Base-by-base conservation (phyloP, 2,329 filamentous ascomycete genomes). In the Coniella lustricola region DNA sequence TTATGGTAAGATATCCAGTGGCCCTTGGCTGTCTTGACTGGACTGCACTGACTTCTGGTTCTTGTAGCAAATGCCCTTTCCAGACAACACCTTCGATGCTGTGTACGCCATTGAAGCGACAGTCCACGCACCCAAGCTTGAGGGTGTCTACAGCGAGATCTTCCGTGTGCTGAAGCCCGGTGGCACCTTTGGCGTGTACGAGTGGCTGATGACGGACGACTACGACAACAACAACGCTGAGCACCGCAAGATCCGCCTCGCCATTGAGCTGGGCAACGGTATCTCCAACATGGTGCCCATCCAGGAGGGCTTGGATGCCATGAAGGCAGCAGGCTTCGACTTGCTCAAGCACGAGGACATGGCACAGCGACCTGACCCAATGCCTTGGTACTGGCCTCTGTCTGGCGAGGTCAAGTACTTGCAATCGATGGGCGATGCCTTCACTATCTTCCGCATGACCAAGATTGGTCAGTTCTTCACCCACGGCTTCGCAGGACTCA, bases 101-200 rank as follows among this genome's bases (percentile, higher is more conserved):
- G 88, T 96, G 46, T 97, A 97, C 64, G 91, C 90, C 46, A 97
- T 98, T 58, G 93, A 98, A 71, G 93, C 93, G 3, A 98, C 93
- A 3, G 87, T 94, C 44, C 93, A 98, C 66, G 93, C 93, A 0
- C 93, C 91, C 36, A 85, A 82, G 38, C 81, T 97, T 7, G 86
- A 90, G 62, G 90, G 88, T 51, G 90, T 96, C 56, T 98, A 98
- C 74, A 84, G 81, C 64, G 85, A 97, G 68, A 97, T 97, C 62
- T 90, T 85, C 79, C 87, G 88, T 41, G 90, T 96, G 18, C 77
- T 98, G 55, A 98, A 97, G 78, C 93, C 93, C 17, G 93, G 93
- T 52, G 91, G 93, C 66, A 76, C 89, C 44, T 98, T 97, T 60
- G 93, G 91, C 64, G 91, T 97, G 45, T 98, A 97, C 71, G 93